These are phyloP conservation scores for Obelidium mucronatum DNA, from an alignment of 192 early-diverging fungal genomes.

Conservation along the genomic window DNA sequence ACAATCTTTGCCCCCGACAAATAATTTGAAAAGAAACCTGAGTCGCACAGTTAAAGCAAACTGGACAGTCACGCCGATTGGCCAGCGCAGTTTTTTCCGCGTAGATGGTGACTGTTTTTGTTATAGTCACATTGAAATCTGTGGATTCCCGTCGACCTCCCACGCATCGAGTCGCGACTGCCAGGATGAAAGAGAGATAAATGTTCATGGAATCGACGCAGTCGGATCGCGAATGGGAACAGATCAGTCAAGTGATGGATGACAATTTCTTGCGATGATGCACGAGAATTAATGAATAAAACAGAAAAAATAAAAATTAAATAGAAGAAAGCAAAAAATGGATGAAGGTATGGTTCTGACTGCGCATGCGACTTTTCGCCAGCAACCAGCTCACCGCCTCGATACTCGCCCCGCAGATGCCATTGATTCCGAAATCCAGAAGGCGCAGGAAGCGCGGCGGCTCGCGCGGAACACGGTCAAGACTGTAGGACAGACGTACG, in stretches of 20 bases:
- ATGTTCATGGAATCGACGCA: neutral
- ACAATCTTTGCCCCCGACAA: too few relatives aligned
- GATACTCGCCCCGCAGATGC: too few relatives aligned
- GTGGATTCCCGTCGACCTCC: neutral
- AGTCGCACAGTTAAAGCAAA: slow-evolving; percentile 34
- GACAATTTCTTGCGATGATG: neutral
- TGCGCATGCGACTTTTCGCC: too few relatives aligned
- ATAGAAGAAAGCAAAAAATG: too few relatives aligned
- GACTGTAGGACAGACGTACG: neutral
- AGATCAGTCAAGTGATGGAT: neutral
- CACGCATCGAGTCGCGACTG: neutral
- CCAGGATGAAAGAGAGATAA: neutral
- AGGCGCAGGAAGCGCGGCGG: slow-evolving; percentile 20
- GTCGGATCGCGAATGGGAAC: neutral
- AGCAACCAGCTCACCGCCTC: too few relatives aligned
- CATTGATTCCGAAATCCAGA: slow-evolving; percentile 23
- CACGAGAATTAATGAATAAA: neutral
- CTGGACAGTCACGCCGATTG: slow-evolving; percentile 9
- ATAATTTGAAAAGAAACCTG: slow-evolving; percentile 8
- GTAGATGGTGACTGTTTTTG: neutral
- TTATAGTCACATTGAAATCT: neutral
- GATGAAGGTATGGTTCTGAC: too few relatives aligned
- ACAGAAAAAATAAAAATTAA: neutral
- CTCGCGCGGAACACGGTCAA: neutral
- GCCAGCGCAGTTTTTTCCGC: neutral